Percentiles rank a stretch among this genome's conserved stretches.
Conservation (phyloP, 139 green algal species). For the Chlamydomonas incerta region DNA sequence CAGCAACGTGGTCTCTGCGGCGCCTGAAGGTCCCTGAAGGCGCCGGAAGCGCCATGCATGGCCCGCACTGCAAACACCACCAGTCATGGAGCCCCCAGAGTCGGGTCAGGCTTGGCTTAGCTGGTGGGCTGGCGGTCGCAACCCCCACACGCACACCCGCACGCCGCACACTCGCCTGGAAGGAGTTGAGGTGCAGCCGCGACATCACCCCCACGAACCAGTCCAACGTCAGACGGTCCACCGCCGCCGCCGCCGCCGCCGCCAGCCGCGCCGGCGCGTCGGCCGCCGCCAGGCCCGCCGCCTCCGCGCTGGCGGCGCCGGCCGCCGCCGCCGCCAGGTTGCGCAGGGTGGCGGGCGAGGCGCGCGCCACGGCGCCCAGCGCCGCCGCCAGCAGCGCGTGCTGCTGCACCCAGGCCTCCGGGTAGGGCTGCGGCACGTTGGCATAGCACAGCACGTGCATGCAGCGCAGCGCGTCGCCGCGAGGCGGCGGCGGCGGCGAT, state of each 20-base stretch:
- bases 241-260: not conserved
- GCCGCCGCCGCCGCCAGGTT: not conserved
- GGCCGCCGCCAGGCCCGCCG: too few species aligned
- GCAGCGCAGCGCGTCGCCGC: constrained; percentile 23
- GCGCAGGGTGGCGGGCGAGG: not conserved
- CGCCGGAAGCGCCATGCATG: too few species aligned
- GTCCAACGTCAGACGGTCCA: not conserved
- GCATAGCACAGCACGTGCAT: constrained; percentile 69
- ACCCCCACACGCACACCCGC: too few species aligned
- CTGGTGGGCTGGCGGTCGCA: too few species aligned
- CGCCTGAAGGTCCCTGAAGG: too few species aligned
- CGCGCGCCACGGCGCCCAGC: constrained; percentile 19
- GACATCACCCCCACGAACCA: constrained; percentile 62
- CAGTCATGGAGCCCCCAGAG: too few species aligned
- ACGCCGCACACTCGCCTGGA: too few species aligned
- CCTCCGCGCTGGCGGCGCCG: not conserved
- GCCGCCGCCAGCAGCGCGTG: constrained; percentile 52
- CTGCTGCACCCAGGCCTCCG: constrained; percentile 51
- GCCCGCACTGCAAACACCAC: too few species aligned
- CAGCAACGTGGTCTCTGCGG: too few species aligned
- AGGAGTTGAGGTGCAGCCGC: constrained; percentile 67
- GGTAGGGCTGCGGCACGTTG: constrained; percentile 49
- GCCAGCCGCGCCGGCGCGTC: not conserved
- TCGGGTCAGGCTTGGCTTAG: too few species aligned
- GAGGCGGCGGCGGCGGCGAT: not conserved